Conservation (phyloP, 139 green algal species). For the Auxenochlorella pyrenoidosa region DNA sequence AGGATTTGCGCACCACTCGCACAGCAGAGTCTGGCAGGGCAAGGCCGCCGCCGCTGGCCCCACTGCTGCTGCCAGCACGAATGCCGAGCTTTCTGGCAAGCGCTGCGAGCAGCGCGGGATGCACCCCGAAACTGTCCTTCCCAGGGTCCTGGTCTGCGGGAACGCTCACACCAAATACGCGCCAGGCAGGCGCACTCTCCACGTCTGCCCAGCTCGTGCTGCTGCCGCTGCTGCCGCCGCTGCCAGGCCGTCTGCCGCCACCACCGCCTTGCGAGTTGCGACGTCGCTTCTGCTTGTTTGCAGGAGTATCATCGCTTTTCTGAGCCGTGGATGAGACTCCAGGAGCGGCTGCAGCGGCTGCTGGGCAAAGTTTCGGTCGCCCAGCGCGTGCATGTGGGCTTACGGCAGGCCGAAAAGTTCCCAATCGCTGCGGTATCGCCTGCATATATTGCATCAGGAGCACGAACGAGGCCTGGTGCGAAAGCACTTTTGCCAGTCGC, state of each 20-base stretch:
- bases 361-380: no score
- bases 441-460: no score
- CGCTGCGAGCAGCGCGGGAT: slow-evolving; percentile 37
- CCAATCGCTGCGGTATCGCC: no score
- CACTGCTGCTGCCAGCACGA: background rate
- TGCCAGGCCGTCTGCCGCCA: background rate
- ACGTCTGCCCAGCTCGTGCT: background rate
- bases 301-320: no score
- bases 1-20: slow-evolving; percentile 67
- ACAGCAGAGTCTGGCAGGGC: slow-evolving; percentile 12
- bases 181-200: slow-evolving; percentile 18
- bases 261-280: background rate
- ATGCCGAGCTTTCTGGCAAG: slow-evolving; percentile 47
- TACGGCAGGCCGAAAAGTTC: no score
- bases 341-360: no score
- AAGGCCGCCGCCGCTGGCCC: background rate
- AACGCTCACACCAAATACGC: slow-evolving; percentile 64
- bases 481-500: no score
- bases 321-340: no score
- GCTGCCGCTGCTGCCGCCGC: background rate
- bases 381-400: no score
- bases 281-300: background rate
- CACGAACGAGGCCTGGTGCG: no score
- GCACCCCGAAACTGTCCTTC: slow-evolving; percentile 62
- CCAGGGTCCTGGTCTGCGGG: slow-evolving; percentile 58